A percentile compares a stretch with the other conserved stretches of the same genome.
phyloP scores from a whole-genome alignment of 2,329 filamentous ascomycete genomes.

The Diaporthe helianthi region DNA sequence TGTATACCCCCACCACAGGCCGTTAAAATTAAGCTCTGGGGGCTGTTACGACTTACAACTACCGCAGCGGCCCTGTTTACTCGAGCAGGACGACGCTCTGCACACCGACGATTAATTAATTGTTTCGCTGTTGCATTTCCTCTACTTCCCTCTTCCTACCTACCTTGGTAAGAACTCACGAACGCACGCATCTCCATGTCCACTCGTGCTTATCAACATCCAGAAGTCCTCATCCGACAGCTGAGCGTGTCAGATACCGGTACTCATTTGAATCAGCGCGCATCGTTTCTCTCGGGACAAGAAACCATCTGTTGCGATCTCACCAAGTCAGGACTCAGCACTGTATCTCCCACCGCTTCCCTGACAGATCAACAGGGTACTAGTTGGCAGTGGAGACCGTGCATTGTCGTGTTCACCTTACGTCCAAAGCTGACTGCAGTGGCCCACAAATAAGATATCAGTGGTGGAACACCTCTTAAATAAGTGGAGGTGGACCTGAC shows the following conservation, averaged over 20 bases:
- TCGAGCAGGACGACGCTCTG: slow-evolving; percentile 1
- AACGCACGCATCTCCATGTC: not conserved
- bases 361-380: not conserved
- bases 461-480: not conserved
- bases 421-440: not conserved
- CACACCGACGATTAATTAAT: not conserved
- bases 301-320: not conserved
- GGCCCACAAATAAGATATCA: slow-evolving; percentile 9
- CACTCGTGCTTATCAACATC: not conserved
- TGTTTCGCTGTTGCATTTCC: not conserved
- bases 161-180: not conserved
- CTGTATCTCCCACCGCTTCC: not conserved
- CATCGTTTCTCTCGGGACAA: no score
- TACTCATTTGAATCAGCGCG: no score
- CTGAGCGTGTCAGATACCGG: not conserved
- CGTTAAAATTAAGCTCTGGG: slow-evolving; percentile 5
- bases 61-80: not conserved
- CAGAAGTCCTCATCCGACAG: fast-evolving
- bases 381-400: not conserved
- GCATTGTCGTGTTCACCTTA: slow-evolving; percentile 17
- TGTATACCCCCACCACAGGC: no score
- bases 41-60: slow-evolving; percentile 16
- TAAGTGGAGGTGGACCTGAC: not conserved
- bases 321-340: no score
- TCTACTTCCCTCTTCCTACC: not conserved